Evolutionary conservation across 768 basidiomycete species (phyloP).

Genomic region (Boletellus ananiceps): DNA sequence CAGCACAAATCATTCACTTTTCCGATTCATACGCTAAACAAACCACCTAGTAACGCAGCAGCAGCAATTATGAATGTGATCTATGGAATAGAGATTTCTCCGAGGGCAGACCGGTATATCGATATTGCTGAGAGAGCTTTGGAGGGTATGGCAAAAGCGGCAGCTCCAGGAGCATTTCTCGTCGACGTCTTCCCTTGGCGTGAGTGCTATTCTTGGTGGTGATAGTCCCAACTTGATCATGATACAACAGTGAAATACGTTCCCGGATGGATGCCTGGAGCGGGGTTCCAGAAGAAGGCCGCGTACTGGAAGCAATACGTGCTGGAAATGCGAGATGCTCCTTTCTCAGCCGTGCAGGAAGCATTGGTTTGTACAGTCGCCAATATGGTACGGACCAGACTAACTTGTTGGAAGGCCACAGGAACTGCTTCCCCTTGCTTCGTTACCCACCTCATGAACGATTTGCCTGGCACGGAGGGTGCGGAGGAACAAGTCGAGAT

Average conservation of each 20-base stretch:
- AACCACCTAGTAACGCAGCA: slow-evolving; percentile 40
- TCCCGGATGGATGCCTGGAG: slow-evolving; percentile 50
- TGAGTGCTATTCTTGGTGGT: slow-evolving; percentile 10
- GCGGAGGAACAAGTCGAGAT: slow-evolving; percentile 27
- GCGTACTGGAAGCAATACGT: slow-evolving; percentile 46
- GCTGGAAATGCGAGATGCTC: slow-evolving; percentile 45
- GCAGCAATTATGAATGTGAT: slow-evolving; percentile 51
- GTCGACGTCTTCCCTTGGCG: slow-evolving; percentile 47
- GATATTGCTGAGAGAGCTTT: slow-evolving; percentile 48
- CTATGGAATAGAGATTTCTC: slow-evolving; percentile 45
- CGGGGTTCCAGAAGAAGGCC: slow-evolving; percentile 47
- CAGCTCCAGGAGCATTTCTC: slow-evolving; percentile 49
- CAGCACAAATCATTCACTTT: slow-evolving; percentile 13
- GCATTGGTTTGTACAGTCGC: slow-evolving; percentile 32
- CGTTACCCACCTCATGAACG: slow-evolving; percentile 25
- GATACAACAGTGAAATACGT: slow-evolving; percentile 43
- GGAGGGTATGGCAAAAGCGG: slow-evolving; percentile 46
- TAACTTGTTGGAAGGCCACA: slow-evolving; percentile 11
- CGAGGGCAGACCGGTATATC: slow-evolving; percentile 44
- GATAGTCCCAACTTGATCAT: slow-evolving; percentile 1
- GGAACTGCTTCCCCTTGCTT: slow-evolving; percentile 32
- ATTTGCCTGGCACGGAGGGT: slow-evolving; percentile 12
- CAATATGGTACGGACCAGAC: neutral
- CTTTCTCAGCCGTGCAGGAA: slow-evolving; percentile 36
- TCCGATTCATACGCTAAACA: neutral